Evolutionary conservation across 2,329 filamentous ascomycete species (phyloP).

Genomic region (Penicillium decumbens): DNA sequence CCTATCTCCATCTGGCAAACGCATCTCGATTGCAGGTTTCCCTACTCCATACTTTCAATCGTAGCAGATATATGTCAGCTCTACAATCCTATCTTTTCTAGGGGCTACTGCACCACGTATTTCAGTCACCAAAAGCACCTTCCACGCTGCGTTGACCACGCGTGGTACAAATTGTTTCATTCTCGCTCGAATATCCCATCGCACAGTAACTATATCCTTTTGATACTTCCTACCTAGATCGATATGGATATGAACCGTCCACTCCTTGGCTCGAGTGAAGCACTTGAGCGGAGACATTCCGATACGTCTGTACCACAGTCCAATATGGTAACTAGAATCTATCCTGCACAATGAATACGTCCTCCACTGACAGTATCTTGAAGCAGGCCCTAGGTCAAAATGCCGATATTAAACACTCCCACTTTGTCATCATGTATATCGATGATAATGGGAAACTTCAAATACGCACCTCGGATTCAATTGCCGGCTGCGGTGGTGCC

Average conservation of each 20-base stretch:
- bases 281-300: conserved; percentile 21
- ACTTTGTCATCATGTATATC: conserved; percentile 38
- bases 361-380: not conserved
- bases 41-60: not conserved
- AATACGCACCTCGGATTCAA: conserved; percentile 31
- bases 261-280: conserved; percentile 9
- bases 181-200: not conserved
- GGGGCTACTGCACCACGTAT: not conserved
- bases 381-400: conserved; percentile 7
- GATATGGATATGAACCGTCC: conserved; percentile 18
- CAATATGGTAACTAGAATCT: conserved; percentile 13
- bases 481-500: conserved; percentile 28
- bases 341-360: no score
- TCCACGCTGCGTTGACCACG: not conserved
- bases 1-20: conserved; percentile 8
- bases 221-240: not conserved
- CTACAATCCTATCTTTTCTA: not conserved
- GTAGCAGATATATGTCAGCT: not conserved
- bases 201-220: not conserved
- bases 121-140: not conserved
- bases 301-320: conserved; percentile 16
- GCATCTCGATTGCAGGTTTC: not conserved
- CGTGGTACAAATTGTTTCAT: not conserved
- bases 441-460: conserved; percentile 33
- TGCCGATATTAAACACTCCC: conserved; percentile 28